Evolutionary conservation across 2,329 filamentous ascomycete species (phyloP).

Genomic region (Exophiala calicioides): DNA sequence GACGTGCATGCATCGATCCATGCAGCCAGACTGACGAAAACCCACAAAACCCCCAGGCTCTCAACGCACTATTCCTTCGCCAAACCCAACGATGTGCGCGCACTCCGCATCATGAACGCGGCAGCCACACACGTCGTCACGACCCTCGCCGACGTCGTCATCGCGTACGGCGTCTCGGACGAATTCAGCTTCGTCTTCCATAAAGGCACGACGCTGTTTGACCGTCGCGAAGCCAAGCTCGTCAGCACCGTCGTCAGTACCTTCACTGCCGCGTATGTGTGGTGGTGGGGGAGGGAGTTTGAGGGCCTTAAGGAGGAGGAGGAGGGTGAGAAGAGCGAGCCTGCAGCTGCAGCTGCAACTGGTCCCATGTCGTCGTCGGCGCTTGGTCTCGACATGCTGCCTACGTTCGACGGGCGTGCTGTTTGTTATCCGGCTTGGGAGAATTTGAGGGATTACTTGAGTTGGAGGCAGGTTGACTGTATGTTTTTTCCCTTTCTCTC

Average conservation of each 20-base stretch:
- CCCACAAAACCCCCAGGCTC: conserved; percentile 56
- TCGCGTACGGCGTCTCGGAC: conserved; percentile 92
- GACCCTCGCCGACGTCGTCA: conserved; percentile 78
- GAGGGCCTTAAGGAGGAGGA: background rate
- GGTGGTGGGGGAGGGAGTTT: background rate
- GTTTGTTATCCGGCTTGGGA: conserved; percentile 82
- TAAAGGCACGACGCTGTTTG: conserved; percentile 78
- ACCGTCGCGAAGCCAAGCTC: conserved; percentile 84
- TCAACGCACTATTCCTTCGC: conserved; percentile 79
- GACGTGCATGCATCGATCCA: too few relatives aligned
- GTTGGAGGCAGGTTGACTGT: conserved; percentile 97
- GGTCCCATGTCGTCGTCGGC: conserved; percentile 51
- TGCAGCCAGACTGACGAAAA: background rate
- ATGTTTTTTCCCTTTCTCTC: conserved; percentile 37
- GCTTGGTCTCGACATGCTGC: conserved; percentile 68
- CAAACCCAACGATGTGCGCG: conserved; percentile 89
- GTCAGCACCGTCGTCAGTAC: conserved; percentile 88
- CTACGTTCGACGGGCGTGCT: conserved; percentile 88
- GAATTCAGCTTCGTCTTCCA: conserved; percentile 94
- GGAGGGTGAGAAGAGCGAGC: background rate
- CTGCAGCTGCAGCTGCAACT: background rate
- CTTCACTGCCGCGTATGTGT: conserved; percentile 86
- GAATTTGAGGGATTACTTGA: conserved; percentile 91
- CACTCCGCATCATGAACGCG: conserved; percentile 90
- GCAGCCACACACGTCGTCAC: conserved; percentile 82